Evolutionary conservation across 495 filamentous ascomycete genomes (phyloP), one percentile per base, ranked within the genome.

Genomic region (Hypoxylon perforatum): DNA sequence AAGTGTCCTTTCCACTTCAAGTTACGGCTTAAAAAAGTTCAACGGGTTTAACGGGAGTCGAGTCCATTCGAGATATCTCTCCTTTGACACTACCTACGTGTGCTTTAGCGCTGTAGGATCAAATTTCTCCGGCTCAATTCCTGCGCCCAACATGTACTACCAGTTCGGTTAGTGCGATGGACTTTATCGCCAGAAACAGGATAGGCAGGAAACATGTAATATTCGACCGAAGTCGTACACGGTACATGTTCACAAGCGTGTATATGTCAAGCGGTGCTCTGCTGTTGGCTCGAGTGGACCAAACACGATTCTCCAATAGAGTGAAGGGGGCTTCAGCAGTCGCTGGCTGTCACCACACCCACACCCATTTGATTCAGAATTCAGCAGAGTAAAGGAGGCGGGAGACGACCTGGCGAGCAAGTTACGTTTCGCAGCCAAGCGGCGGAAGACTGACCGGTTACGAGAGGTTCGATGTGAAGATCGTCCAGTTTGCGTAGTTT

Each of bases 161-260:
- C 39, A 69, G 61, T 64, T 4, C 45, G 60, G 59, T 65, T 69
- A 69, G 66, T 65, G 61, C 47, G 47, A 57, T 51, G 56, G 66
- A 51, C 46, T 45, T 69, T 49, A 69, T 61, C 55, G 51, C 36
- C 46, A 69, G 45, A 69, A 61, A 57, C 66, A 64, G 61, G 55
- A 52, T 65, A 65, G 59, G 36, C 17, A 56, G 64, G 56, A 60
- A 33, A 28, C 8, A 33, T 33, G 30, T 52, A 61, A 61, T 61
- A 69, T 69, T 69, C 50, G 66, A 69, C 61, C 56, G 66, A 64
- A 61, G 61, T 65, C 39, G 66, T 69, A 69, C 66, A 61, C 66
- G 66, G 66, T 69, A 69, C 66, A 61, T 64, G 23, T 12, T 48
- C 44, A 36, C 45, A 66, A 58, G 53, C 49, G 45, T 51, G 44